Percentiles rank a stretch among this genome's conserved stretches.
Conservation (phyloP, 495 filamentous ascomycete species). For the Durotheca rogersii region DNA sequence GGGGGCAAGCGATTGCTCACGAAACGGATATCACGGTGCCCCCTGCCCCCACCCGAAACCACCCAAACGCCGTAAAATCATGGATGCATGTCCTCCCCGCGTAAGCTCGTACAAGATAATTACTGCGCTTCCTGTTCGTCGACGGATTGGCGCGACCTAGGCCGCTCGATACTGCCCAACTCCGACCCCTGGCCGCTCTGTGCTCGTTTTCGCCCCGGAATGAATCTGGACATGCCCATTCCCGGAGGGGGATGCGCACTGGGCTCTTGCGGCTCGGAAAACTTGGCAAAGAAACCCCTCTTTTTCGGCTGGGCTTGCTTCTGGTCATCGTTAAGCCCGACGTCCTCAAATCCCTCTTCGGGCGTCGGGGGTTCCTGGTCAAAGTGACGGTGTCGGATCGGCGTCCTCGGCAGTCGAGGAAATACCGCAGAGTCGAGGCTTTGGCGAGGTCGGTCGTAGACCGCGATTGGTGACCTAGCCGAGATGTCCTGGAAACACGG, state of each 20-base stretch:
- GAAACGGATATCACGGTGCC: conserved; percentile 34
- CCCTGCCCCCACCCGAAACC: conserved; percentile 20
- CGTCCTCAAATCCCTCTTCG: conserved; percentile 86
- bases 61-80: conserved; percentile 28
- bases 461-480: conserved; percentile 74
- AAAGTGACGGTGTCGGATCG: conserved; percentile 52
- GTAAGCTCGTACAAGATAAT: conserved; percentile 8
- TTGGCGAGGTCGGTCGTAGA: conserved; percentile 64
- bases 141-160: conserved; percentile 32
- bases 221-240: conserved; percentile 59
- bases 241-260: conserved; percentile 40
- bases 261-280: conserved; percentile 61
- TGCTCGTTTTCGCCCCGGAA: conserved; percentile 70
- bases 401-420: conserved; percentile 55
- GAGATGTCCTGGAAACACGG: conserved; percentile 73
- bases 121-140: conserved; percentile 42
- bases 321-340: conserved; percentile 77
- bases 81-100: conserved; percentile 25
- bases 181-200: conserved; percentile 74
- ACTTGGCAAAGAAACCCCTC: conserved; percentile 80
- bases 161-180: conserved; percentile 56
- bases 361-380: conserved; percentile 59
- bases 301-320: conserved; percentile 66
- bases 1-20: conserved; percentile 32
- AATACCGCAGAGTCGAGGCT: conserved; percentile 74